Percentiles rank a stretch among this genome's conserved stretches.
Evolutionary conservation across 257 asterid genomes (phyloP).

Genomic region (Ligustrum vulgare): DNA sequence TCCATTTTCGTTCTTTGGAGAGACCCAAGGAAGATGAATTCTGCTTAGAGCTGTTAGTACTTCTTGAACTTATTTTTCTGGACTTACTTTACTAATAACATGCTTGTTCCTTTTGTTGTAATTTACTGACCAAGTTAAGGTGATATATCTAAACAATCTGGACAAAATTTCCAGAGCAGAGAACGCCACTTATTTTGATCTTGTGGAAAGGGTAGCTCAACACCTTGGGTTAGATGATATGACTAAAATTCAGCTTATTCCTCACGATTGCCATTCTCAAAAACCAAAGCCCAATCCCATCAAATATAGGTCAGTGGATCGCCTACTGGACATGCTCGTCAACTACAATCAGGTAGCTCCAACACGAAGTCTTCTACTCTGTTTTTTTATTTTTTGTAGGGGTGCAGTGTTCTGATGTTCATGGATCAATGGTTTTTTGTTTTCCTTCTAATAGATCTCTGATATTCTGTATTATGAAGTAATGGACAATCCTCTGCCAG

Average conservation of each 20-base stretch:
- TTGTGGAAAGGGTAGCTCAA: slow-evolving; percentile 86
- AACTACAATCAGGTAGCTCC: slow-evolving; percentile 91
- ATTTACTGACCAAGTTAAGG: background rate
- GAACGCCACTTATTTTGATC: slow-evolving; percentile 88
- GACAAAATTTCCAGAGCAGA: slow-evolving; percentile 62
- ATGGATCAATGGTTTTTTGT: slow-evolving; percentile 13
- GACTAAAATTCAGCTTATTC: slow-evolving; percentile 90
- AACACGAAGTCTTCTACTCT: background rate
- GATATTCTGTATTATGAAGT: slow-evolving; percentile 95
- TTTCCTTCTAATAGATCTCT: slow-evolving; percentile 55
- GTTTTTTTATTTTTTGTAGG: background rate
- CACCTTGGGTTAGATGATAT: slow-evolving; percentile 84
- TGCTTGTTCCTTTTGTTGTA: slow-evolving; percentile 19
- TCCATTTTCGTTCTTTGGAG: slow-evolving; percentile 75
- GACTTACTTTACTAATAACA: slow-evolving; percentile 16
- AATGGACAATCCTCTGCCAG: slow-evolving; percentile 97
- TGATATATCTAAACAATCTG: slow-evolving; percentile 11
- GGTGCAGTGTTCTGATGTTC: slow-evolving; percentile 1
- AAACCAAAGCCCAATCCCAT: slow-evolving; percentile 93
- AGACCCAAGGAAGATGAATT: slow-evolving; percentile 88
- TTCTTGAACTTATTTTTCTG: too few species aligned
- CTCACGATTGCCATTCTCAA: slow-evolving; percentile 97
- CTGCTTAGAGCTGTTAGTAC: slow-evolving; percentile 61
- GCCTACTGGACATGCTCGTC: slow-evolving; percentile 86
- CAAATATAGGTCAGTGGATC: slow-evolving; percentile 83